phyloP scores from a whole-genome alignment of 2,329 filamentous ascomycete genomes.

The Paramyrothecium sp. region DNA sequence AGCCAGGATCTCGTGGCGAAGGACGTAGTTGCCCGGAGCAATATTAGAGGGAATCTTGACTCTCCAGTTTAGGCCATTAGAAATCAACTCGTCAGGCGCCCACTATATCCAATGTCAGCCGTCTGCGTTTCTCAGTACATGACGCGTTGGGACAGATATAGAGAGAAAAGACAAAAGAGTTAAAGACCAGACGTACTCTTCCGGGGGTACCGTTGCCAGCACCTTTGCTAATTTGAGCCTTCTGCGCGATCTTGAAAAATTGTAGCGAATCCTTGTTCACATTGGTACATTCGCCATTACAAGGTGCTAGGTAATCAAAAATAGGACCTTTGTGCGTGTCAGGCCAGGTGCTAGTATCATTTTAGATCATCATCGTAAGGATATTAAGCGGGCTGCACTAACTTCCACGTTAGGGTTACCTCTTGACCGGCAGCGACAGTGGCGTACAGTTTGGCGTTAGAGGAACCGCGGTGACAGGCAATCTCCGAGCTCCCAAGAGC shows the following conservation, averaged over 20 bases:
- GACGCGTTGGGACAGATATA: not conserved
- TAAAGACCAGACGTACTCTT: no score
- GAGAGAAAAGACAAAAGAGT: no score
- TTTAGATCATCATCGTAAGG: no score
- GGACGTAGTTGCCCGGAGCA: constrained; percentile 1
- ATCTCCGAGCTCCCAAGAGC: not conserved
- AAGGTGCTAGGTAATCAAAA: constrained; percentile 1
- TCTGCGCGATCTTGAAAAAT: constrained; percentile 1
- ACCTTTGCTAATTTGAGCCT: not conserved
- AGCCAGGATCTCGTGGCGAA: constrained; percentile 2
- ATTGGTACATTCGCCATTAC: not conserved
- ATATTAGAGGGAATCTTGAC: not conserved
- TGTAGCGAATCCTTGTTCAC: not conserved
- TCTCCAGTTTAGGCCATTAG: not conserved
- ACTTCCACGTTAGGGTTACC: not conserved
- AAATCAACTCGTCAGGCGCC: not conserved
- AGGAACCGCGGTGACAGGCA: not conserved
- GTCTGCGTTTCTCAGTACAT: not conserved
- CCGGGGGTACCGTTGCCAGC: not conserved
- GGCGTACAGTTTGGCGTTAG: not conserved
- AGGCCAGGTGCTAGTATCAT: not conserved
- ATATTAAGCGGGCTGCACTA: no score
- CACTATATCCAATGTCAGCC: not conserved
- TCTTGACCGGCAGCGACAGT: not conserved
- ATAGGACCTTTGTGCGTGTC: constrained; percentile 2